Evolutionary conservation across 1,284 basidiomycete genomes (phyloP).

Genomic region (Pseudozyma hubeiensis): DNA sequence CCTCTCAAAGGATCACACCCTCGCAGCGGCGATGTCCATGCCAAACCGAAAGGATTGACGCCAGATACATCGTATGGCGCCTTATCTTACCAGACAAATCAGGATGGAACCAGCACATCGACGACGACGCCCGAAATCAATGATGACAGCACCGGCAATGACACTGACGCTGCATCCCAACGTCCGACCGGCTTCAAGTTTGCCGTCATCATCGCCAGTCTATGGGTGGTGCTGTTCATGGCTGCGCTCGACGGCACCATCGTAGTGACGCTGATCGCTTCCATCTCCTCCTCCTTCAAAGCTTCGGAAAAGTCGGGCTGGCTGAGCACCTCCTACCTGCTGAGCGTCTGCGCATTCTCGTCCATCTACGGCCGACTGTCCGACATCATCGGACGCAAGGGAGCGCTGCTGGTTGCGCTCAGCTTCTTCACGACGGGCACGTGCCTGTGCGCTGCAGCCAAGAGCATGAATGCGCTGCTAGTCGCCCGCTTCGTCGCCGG

Average conservation of each 20-base stretch:
- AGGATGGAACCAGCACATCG: constrained; percentile 6
- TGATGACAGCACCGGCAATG: background rate
- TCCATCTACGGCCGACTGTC: constrained; percentile 64
- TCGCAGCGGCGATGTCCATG: background rate
- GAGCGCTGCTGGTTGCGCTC: constrained; percentile 63
- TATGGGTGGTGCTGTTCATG: constrained; percentile 66
- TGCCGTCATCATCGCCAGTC: constrained; percentile 58
- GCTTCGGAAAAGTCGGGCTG: constrained; percentile 63
- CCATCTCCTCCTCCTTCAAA: constrained; percentile 65
- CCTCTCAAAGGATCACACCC: constrained; percentile 14
- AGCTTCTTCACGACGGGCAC: constrained; percentile 58
- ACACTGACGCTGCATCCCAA: background rate
- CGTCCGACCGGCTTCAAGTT: constrained; percentile 44
- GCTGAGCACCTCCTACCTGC: constrained; percentile 65
- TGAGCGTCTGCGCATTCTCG: constrained; percentile 65
- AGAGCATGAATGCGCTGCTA: constrained; percentile 56
- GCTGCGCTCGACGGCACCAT: constrained; percentile 65
- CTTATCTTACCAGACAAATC: background rate
- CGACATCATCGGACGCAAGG: constrained; percentile 66
- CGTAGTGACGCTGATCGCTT: constrained; percentile 62
- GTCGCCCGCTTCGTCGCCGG: constrained; percentile 69
- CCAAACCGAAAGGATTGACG: constrained; percentile 1
- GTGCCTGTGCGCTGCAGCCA: constrained; percentile 62
- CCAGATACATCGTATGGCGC: constrained; percentile 13
- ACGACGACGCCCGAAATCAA: background rate